These are phyloP conservation scores for Thermothelomyces thermophilus DNA, from an alignment of 2,329 filamentous ascomycete genomes.

Conservation along the genomic window DNA sequence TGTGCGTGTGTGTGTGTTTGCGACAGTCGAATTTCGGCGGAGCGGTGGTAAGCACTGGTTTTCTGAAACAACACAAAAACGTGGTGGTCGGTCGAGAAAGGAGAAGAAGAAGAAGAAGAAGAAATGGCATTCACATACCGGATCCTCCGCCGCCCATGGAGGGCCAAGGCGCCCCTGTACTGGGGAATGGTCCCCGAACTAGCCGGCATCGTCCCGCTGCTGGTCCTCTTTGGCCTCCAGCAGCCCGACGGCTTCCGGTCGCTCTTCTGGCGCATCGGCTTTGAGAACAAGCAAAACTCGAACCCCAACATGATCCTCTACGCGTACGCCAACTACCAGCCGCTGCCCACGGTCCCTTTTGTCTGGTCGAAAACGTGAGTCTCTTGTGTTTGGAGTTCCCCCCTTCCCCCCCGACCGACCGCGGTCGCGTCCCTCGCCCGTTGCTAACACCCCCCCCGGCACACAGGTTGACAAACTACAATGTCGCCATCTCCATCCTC, in stretches of 20 bases:
- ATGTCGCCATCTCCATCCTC: conserved; percentile 69
- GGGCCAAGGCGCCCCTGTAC: conserved; percentile 51
- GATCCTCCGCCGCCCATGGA: conserved; percentile 55
- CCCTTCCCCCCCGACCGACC: no score
- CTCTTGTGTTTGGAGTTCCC: no score
- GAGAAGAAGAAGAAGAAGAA: neutral
- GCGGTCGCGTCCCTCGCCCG: no score
- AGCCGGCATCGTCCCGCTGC: conserved; percentile 53
- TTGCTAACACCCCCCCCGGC: no score
- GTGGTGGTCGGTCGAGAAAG: neutral
- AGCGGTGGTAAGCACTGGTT: no score
- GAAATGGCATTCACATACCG: conserved; percentile 33
- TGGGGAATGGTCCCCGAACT: conserved; percentile 62
- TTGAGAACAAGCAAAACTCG: conserved; percentile 66
- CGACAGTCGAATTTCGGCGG: no score
- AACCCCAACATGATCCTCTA: conserved; percentile 63
- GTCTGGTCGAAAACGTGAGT: conserved; percentile 68
- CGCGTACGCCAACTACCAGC: conserved; percentile 63
- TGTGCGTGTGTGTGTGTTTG: no score
- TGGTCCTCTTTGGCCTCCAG: conserved; percentile 67
- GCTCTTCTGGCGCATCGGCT: conserved; percentile 66
- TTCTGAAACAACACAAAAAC: no score
- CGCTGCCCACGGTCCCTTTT: conserved; percentile 56
- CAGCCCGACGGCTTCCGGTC: conserved; percentile 67
- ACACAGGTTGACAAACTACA: conserved; percentile 68